These are phyloP conservation scores for Penicillium lividum DNA, from an alignment of 495 filamentous ascomycete species.

Conservation along the genomic window DNA sequence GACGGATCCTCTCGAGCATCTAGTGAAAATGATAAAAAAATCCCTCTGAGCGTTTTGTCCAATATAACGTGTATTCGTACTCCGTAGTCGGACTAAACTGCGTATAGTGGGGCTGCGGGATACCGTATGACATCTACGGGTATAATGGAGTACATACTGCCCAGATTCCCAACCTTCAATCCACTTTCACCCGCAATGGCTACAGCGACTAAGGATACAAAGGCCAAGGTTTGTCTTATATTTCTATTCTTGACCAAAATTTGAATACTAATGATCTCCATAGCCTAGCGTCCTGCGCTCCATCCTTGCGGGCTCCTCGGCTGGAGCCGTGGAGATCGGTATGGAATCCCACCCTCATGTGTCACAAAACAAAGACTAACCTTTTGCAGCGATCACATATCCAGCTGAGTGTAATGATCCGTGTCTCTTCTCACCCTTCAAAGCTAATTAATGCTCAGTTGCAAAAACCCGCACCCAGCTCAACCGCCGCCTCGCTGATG, in stretches of 20 bases:
- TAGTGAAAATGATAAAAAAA: conserved; percentile 31
- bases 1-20: conserved; percentile 23
- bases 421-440: background rate
- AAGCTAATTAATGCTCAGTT: conserved; percentile 50
- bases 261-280: conserved; percentile 22
- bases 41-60: conserved; percentile 23
- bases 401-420: conserved; percentile 81
- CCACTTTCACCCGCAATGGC: conserved; percentile 35
- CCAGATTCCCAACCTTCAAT: conserved; percentile 19
- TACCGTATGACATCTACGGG: conserved; percentile 18
- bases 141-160: too few relatives aligned
- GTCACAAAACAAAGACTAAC: conserved; percentile 19
- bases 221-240: conserved; percentile 41
- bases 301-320: conserved; percentile 83
- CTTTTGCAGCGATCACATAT: conserved; percentile 79
- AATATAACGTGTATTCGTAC: background rate
- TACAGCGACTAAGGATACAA: conserved; percentile 40
- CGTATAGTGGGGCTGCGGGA: conserved; percentile 22
- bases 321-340: conserved; percentile 96
- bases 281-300: conserved; percentile 81
- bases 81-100: conserved; percentile 9
- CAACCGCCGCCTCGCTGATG: conserved; percentile 77
- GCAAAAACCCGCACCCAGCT: conserved; percentile 95
- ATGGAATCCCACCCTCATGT: conserved; percentile 17
- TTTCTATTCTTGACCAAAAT: background rate